Evolutionary conservation across 1,139 yeast genomes (phyloP), one percentile per base, ranked within the genome.

Genomic region (Casaregolazyma lundiana): DNA sequence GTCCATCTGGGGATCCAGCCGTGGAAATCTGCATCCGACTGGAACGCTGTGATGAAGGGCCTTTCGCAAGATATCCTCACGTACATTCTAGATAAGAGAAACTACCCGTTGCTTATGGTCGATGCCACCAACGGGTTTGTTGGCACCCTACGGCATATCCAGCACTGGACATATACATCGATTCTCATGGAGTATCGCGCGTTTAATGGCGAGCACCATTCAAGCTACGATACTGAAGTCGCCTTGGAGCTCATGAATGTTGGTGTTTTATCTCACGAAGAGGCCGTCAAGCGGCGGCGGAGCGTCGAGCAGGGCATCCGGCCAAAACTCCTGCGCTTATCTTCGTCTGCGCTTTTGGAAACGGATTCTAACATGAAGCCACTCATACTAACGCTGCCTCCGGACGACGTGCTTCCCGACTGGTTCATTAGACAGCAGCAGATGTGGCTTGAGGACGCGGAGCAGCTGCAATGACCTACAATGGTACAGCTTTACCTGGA

Each of bases 161-260:
- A 87, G 64, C 84, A 84, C 64, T 90, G 97, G 97, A 83, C 81
- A 55, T 84, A 85, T 61, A 81, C 89, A 32, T 81, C 94, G 19
- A 80, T 90, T 7, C 77, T 89, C 24, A 84, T 84, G 54, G 97
- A 92, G 63, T 92, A 87, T 66, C 71, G 96, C 43, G 75, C 85
- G 6, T 86, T 80, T 64, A 75, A 88, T 2, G 85, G 89, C 29
- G 79, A 78, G 50, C 21, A 43, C 15, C 82, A 85, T 56, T 72
- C 84, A 24, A 86, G 81, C 56, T 89, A 88, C 62, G 78, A 76
- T 60, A 89, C 92, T 4, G 96, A 90, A 59, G 83, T 84, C 8
- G 88, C 84, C 58, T 66, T 90, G 42, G 97, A 90, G 58, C 66
- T 88, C 53, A 69, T 86, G 4, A 78, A 78, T 17, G 41, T 57